A percentile compares a stretch with the other conserved stretches of the same genome.
Conservation (phyloP, 495 filamentous ascomycete genomes). For the Podospora tetraspora region DNA sequence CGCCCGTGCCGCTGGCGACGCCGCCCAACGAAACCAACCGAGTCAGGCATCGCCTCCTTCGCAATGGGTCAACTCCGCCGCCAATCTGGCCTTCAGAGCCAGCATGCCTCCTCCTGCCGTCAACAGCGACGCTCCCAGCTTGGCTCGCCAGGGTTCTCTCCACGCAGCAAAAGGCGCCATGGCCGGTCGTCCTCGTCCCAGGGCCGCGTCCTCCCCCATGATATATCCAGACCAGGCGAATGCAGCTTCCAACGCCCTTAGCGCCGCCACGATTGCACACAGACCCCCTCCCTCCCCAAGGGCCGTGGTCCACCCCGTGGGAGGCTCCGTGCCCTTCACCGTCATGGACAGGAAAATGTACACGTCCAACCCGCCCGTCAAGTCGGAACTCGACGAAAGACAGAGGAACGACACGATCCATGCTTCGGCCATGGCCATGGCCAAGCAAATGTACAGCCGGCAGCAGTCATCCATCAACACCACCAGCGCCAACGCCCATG, state of each 20-base stretch:
- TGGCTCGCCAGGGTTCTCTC: slow-evolving; percentile 52
- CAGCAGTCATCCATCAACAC: slow-evolving; percentile 54
- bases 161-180: slow-evolving; percentile 71
- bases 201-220: slow-evolving; percentile 62
- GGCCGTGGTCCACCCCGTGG: slow-evolving; percentile 21
- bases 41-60: slow-evolving; percentile 34
- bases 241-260: slow-evolving; percentile 58
- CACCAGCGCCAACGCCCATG: slow-evolving; percentile 26
- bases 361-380: slow-evolving; percentile 67
- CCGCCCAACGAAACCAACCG: slow-evolving; percentile 50
- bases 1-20: slow-evolving; percentile 54
- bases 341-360: slow-evolving; percentile 61
- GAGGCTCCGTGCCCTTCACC: slow-evolving; percentile 42
- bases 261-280: slow-evolving; percentile 59
- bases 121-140: slow-evolving; percentile 6
- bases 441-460: slow-evolving; percentile 71
- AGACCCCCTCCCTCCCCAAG: slow-evolving; percentile 33
- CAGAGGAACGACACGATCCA: slow-evolving; percentile 63
- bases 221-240: slow-evolving; percentile 54
- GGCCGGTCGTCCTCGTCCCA: slow-evolving; percentile 48
- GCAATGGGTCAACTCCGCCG: slow-evolving; percentile 53
- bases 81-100: slow-evolving; percentile 48
- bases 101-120: slow-evolving; percentile 13
- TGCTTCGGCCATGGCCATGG: slow-evolving; percentile 82
- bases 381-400: slow-evolving; percentile 66